These are phyloP conservation scores for Trifolium repens DNA, from an alignment of 306 rosid species.

Conservation along the genomic window DNA sequence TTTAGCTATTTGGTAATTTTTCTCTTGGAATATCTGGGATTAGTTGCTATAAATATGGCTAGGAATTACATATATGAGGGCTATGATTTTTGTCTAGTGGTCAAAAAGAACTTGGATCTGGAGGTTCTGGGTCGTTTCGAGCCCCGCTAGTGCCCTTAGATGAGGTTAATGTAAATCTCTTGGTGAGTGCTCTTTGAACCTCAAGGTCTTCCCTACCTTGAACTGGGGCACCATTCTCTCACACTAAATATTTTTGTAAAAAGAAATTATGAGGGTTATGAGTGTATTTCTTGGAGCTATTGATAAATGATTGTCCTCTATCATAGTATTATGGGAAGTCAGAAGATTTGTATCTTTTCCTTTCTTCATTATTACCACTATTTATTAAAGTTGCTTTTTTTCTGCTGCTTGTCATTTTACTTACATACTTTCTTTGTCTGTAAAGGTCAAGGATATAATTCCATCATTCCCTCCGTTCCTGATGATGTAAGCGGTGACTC, in stretches of 20 bases:
- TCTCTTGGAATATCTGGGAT: conserved; percentile 15
- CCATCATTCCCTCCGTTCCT: conserved; percentile 71
- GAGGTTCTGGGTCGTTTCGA: too few species aligned
- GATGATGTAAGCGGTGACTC: conserved; percentile 58
- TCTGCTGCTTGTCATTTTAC: not conserved
- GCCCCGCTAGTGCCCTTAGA: too few species aligned
- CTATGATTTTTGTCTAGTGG: not conserved
- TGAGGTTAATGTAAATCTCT: too few species aligned
- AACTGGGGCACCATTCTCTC: too few species aligned
- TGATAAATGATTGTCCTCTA: conserved; percentile 19
- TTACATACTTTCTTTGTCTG: conserved; percentile 38
- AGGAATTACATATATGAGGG: conserved; percentile 18
- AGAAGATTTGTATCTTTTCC: conserved; percentile 7
- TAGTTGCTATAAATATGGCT: conserved; percentile 32
- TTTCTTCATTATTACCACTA: conserved; percentile 11
- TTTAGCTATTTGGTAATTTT: conserved; percentile 36
- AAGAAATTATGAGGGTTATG: not conserved
- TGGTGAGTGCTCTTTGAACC: too few species aligned
- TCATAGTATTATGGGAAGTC: conserved; percentile 9
- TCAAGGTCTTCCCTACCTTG: too few species aligned
- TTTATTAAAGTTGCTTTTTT: conserved; percentile 1
- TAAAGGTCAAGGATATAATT: conserved; percentile 85
- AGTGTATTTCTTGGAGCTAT: conserved; percentile 30
- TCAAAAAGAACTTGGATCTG: too few species aligned
- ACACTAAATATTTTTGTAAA: too few species aligned